Base-by-base conservation (phyloP, 768 basidiomycete genomes). In the Podaxis sp. region DNA sequence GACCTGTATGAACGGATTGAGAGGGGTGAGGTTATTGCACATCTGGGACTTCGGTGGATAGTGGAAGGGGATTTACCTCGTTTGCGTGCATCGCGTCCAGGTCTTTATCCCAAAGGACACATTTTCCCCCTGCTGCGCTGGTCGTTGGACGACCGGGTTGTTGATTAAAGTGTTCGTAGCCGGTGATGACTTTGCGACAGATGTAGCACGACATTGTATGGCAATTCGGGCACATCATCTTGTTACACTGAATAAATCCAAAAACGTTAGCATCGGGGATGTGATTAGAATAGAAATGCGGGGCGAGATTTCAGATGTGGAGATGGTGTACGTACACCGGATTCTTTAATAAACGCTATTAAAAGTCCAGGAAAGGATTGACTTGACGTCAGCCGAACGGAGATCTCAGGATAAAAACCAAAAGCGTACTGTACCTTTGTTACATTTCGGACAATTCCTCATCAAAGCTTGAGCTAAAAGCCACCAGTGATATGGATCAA, bases 391-490 rank as follows among this genome's bases (percentile, higher is more conserved):
- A 49, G 55, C 26, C 61, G 61, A 52, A 48, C 42, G 51, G 22
- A 44, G 13, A 33, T 52, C 30, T 9, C 33, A 8, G 2, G 33
- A 36, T 6, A 5, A 9, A 22, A 54, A 63, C 36, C 8, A 49
- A 64, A 63, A 61, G 40, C 64, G 75, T 19, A 24, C 55, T 66
- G 4, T 64, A 91, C 93, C 82, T 81, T 94, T 92, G 58, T 84
- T 72, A 74, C 92, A 96, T 63, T 87, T 89, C 0, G 95, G 95
- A 74, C 95, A 97, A 65, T 87, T 89, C 40, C 95, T 84, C 86
- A 94, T 90, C 12, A 96, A 77, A 2, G 95, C 95, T 49, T 82
- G 80, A 38, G 92, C 91, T 92, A 59, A 11, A 63, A 7, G 8
- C 51, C 33, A 7, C 33, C 33, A 33, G 30, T 8, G 30, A 44